Evolutionary conservation across 1,284 basidiomycete genomes (phyloP), one percentile per base, ranked within the genome.

Genomic region (Ceratobasidium sp.): DNA sequence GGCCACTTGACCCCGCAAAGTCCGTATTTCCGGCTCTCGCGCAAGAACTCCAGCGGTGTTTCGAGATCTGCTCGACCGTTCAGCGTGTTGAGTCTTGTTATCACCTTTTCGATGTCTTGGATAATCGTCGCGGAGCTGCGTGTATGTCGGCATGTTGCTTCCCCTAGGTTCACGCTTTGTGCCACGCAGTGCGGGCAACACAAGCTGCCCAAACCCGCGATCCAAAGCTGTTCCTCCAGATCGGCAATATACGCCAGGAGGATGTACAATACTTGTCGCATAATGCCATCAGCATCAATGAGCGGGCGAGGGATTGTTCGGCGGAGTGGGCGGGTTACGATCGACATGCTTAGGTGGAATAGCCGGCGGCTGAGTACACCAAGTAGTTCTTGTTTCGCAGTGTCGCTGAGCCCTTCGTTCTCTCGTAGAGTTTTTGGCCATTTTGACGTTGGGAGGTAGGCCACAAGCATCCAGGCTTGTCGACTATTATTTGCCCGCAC

Each of bases 1-100:
- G 64, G 64, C n/a, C n/a, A n/a, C 26, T 67, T 42, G n/a, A 67
- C 40, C 40, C 64, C 64, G 26, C 64, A 67, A n/a, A 67, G 64
- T n/a, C 42, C 42, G 23, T 44, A 46, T 15, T 46, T 49, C 10
- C 42, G 33, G 23, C 64, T 40, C 42, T 33, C 64, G 18, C 40
- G 20, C 40, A 67, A 40, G 26, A 67, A 67, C 64, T 67, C 39
- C 33, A 42, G 26, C 20, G 55, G 55, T n/a, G 55, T 56, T 26
- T 56, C 55, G 55, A 56, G 20, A 20, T 56, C 55, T n/a, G 55
- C 55, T 56, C n/a, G 55, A 56, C 55, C 55, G 20, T 56, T 56
- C 5, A 56, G 55, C n/a, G 42, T 40, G 64, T 13, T 67, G 12
- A 42, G 64, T 28, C 26, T 13, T 15, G 28, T 40, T 33, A n/a